Evolutionary conservation across 1,284 basidiomycete genomes (phyloP), one percentile per base, ranked within the genome.

Genomic region (Leucoagaricus sp.): DNA sequence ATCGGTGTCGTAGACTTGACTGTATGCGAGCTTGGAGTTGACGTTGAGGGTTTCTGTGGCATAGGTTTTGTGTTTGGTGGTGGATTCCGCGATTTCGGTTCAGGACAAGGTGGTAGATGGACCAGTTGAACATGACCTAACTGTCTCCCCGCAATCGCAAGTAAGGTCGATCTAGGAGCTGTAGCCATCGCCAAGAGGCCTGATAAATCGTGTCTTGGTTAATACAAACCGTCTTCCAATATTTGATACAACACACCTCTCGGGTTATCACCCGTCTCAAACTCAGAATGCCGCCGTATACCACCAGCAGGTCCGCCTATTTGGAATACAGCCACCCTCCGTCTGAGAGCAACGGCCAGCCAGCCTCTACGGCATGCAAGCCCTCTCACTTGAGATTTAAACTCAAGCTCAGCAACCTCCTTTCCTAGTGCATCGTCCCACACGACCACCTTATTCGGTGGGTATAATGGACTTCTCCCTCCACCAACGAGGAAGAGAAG

Each of bases 381-480:
- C 0, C 93, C 93, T 50, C 91, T 78, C 1, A 97, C 93, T 52
- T 83, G 80, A 71, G 96, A 94, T 59, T 91, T 85, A 68, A 98
- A 97, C 74, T 97, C 94, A 53, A 98, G 81, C 71, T 96, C 93
- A 26, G 91, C 92, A 36, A 95, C 87, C 64, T 94, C 88, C 50
- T 78, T 75, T 3, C 85, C 86, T 1, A 82, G 74, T 1, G 79
- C 80, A 72, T 94, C 93, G 72, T 97, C 90, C 87, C 92, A 97
- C 46, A 98, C 72, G 55, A 97, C 81, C 46, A 95, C 91, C 76
- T 97, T 98, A 77, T 98, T 98, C 25, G 92, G 93, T 26, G 95
- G 88, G 72, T 94, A 98, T 5, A 93, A 80, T n/a, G 95, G 95
- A 67, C 89, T 90, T 49, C 86, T 79, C 28, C 94, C 94, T 48